Evolutionary conservation across 257 asterid genomes (phyloP), one percentile per base, ranked within the genome.

Genomic region (Leptodermis oblonga): DNA sequence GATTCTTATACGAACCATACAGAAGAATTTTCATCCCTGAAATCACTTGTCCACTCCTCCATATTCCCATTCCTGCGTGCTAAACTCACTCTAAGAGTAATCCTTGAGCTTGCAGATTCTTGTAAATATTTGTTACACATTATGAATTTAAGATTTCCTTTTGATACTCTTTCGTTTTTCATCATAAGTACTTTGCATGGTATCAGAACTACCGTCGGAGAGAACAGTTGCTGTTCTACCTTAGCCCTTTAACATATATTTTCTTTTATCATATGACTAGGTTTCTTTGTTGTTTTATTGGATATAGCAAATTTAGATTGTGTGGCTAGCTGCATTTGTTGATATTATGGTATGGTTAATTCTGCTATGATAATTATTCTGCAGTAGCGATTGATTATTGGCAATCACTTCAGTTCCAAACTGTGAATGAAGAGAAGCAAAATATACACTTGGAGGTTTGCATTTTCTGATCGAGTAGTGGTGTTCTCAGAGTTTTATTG

Each of bases 351-450:
- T 41, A 58, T 55, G 51, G 13, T 34, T 30, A 43, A 46, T 28
- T 28, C 13, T 49, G 12, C 17, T 25, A 4, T 42, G 26, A 7
- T 30, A 25, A 8, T 56, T 34, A 14, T 41, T 76, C 70, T 80
- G 83, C 84, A 93, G 98, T 96, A 71, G 80, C 89, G 15, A 93
- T 96, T 75, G 98, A 93, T 81, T 93, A 93, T 82, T 88, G 80
- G 76, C 98, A 93, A 71, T 90, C 98, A 56, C 98, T 93, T 65
- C 98, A 93, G 73, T 93, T 93, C 77, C 98, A 87, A 80, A 90
- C 81, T 79, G 80, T 93, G 80, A 93, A 90, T 71, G 98, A 90
- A 80, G 98, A 90, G 83, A 93, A 93, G 87, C 95, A 88, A 65
- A 93, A 93, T 81, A 93, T 93, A 74, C 98, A 90, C 62, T 81